Percentiles rank a stretch among this genome's conserved stretches.
Evolutionary conservation across 306 rosid species (phyloP).

Genomic region (Vicia villosa): DNA sequence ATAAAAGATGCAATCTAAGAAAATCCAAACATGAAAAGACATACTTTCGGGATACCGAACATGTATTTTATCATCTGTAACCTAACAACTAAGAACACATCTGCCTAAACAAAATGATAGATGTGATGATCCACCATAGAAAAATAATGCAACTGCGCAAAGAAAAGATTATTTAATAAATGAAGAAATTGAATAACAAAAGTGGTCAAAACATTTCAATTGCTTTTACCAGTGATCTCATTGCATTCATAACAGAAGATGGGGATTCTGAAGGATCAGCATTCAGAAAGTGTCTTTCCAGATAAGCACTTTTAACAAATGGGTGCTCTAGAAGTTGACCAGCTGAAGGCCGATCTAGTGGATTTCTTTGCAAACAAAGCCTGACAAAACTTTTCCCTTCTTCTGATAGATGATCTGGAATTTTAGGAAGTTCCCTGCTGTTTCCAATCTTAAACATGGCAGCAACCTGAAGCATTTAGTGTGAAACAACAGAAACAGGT

Average conservation of each 20-base stretch:
- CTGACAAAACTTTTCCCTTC: conserved; percentile 82
- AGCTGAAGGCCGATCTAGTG: conserved; percentile 72
- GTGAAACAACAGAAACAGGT: conserved; percentile 39
- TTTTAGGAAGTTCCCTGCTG: conserved; percentile 72
- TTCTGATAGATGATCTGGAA: conserved; percentile 81
- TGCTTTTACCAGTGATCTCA: conserved; percentile 61
- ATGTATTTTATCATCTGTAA: background rate
- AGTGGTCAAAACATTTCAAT: background rate
- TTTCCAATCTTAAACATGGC: conserved; percentile 94
- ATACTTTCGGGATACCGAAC: background rate
- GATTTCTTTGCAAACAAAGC: conserved; percentile 83
- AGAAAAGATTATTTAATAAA: conserved; percentile 21
- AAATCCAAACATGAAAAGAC: background rate
- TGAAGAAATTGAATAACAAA: conserved; percentile 5
- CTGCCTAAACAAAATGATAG: conserved; percentile 22
- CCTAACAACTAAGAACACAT: conserved; percentile 7
- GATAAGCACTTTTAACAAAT: conserved; percentile 73
- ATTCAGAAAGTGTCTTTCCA: conserved; percentile 57
- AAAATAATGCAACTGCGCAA: conserved; percentile 33
- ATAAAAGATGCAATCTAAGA: conserved; percentile 17
- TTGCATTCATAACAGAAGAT: conserved; percentile 46
- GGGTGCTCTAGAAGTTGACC: conserved; percentile 80
- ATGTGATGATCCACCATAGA: conserved; percentile 23
- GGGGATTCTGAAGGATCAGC: conserved; percentile 46
- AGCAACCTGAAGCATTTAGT: conserved; percentile 58